Base-by-base conservation (phyloP, 139 green algal species). In the Micromonas pusilla region DNA sequence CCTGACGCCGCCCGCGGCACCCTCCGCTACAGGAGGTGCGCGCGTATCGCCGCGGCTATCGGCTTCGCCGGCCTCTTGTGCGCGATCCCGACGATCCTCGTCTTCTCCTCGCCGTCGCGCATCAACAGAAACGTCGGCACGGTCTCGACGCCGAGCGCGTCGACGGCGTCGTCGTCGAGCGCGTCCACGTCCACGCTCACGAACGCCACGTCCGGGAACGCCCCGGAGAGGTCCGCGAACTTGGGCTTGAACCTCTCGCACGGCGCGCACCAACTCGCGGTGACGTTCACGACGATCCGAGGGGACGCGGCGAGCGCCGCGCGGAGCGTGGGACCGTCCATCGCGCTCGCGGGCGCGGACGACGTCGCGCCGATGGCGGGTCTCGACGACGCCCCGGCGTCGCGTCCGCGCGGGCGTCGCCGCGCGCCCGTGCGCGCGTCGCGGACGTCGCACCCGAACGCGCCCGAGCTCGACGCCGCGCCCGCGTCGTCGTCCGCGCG, bases 241-340 rank as follows among this genome's bases (percentile, higher is more conserved):
- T 72, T 72, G 4, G 65, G 65, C 26, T 23, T 5, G 65, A 72
- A 72, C 65, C 65, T 32, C 28, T 20, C 65, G 65, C 65, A 72
- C 65, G 65, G 65, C 65, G 65, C 65, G 65, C 65, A 72, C 65
- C 65, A 72, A 25, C 2, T 39, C 65, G 65, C 65, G 30, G 28
- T 72, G 30, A 72, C 16, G 45, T 57, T 57, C 9, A 57, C 45
- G 45, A 9, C 9, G 45, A 57, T 9, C 45, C 45, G 45, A 9
- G 45, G 45, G 9, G 45, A 57, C 9, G 45, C 9, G 9, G 45
- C 45, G 45, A 57, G 9, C 9, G 16, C 9, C 45, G 45, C 45
- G 9, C 45, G 45, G 9, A 57, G 16, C 45, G 45, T 16, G 9
- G 45, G 16, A 57, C 9, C 45, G 45, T 57, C 45, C 45, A 16